These are phyloP conservation scores for Urtica urens DNA, from an alignment of 306 rosid genomes.

Conservation along the genomic window DNA sequence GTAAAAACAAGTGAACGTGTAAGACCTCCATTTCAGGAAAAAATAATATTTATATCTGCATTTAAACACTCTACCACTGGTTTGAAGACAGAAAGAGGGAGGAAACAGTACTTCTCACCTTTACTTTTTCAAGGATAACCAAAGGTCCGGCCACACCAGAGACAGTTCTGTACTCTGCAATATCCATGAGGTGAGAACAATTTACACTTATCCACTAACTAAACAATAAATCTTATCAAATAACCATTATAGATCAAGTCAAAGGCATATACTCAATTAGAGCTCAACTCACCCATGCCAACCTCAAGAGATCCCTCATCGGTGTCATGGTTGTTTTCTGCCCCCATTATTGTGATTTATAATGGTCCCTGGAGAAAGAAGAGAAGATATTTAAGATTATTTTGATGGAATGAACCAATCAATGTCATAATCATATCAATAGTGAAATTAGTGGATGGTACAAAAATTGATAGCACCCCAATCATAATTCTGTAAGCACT, in stretches of 20 bases:
- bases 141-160: conserved; percentile 99
- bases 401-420: conserved; percentile 11
- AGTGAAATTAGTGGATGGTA: not conserved
- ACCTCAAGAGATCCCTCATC: conserved; percentile 85
- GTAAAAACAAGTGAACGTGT: conserved; percentile 15
- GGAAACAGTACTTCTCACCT: conserved; percentile 36
- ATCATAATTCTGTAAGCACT: not conserved
- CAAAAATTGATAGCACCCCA: not conserved
- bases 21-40: too few relatives aligned
- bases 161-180: conserved; percentile 94
- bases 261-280: conserved; percentile 10
- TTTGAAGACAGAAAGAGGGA: not conserved
- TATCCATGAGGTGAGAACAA: conserved; percentile 9
- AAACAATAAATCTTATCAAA: conserved; percentile 1
- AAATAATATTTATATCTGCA: too few relatives aligned
- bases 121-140: conserved; percentile 97
- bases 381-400: not conserved
- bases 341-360: conserved; percentile 51
- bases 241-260: not conserved
- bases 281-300: conserved; percentile 70
- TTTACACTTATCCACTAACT: not conserved
- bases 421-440: conserved; percentile 10
- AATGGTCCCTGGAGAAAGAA: not conserved
- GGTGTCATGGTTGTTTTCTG: conserved; percentile 35
- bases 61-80: too few relatives aligned